Base-by-base conservation (phyloP, 345 rosid genomes). In the Ailanthus altissimus region DNA sequence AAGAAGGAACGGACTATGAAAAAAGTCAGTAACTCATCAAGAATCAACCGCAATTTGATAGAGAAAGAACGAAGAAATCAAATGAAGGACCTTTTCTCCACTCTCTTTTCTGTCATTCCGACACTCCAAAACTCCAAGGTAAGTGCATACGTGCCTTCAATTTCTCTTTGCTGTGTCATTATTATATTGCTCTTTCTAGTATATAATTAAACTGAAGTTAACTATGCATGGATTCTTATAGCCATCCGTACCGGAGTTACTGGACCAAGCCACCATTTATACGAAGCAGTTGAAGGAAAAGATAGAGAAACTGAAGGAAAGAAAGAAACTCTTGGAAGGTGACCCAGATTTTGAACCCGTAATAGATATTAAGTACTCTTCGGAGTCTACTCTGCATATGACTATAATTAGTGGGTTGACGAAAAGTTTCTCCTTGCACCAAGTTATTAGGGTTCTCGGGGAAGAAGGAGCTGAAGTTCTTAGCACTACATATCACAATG, bases 381-480 rank as follows among this genome's bases (percentile, higher is more conserved):
- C 8, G 12, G 74, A 67, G n/a, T 59, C 23, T 76, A 58, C 32
- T 46, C 5, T 5, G 67, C 74, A 76, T 32, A 59, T 70, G 6
- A 60, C 42, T 14, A 43, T 77, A 14, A 46, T 49, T 5, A 12
- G 53, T 47, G 69, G 61, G 51, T 8, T 6, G 59, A 49, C 43
- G 13, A 56, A 26, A 14, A 45, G 28, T 21, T 57, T 65, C 59
- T 49, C 28, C 20, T 43, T 61, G 36, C 51, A 59, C 42, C 46
- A 72, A 18, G 57, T 64, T 25, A 42, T 76, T 20, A 58, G 13
- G 25, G 67, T 76, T 76, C 73, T 76, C 0, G 53, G 26, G 28
- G 73, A 76, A 43, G 79, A 57, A 76, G 79, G 73, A 67, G 73
- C 73, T 76, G 28, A 76, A 43, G 57, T 76, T 43, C 32, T 56